Percentiles rank a stretch among this genome's conserved stretches.
phyloP scores from a whole-genome alignment of 169 alveolate genomes.

The Plasmodium vivax region DNA sequence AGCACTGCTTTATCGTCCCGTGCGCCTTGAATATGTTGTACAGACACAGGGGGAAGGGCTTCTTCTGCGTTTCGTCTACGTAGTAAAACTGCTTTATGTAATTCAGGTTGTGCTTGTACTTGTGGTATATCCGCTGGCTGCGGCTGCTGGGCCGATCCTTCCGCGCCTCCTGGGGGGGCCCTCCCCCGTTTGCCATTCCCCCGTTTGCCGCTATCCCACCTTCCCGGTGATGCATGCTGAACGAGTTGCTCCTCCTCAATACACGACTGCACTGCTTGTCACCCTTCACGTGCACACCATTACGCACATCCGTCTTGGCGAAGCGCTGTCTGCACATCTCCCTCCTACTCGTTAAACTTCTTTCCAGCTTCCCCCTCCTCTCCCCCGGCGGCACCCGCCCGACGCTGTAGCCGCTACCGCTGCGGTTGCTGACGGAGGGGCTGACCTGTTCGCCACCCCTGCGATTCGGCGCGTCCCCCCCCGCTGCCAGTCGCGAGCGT shows the following conservation, averaged over 20 bases:
- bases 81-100: slow-evolving; percentile 51
- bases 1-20: slow-evolving; percentile 74
- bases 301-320: background rate
- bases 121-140: slow-evolving; percentile 25
- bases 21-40: slow-evolving; percentile 71
- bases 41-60: slow-evolving; percentile 61
- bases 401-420: background rate
- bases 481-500: background rate
- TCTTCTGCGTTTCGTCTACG: slow-evolving; percentile 47
- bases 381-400: background rate
- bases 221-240: background rate
- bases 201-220: background rate
- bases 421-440: background rate
- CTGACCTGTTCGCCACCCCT: background rate
- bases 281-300: background rate
- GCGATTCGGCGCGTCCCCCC: background rate
- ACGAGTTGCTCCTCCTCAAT: background rate
- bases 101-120: slow-evolving; percentile 50
- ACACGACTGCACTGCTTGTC: background rate
- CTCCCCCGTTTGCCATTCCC: background rate
- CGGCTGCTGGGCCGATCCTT: background rate
- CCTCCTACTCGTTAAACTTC: background rate
- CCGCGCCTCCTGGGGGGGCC: background rate
- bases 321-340: background rate
- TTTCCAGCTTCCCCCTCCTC: background rate